Evolutionary conservation across 257 asterid genomes (phyloP).

Genomic region (Handroanthus guayacan): DNA sequence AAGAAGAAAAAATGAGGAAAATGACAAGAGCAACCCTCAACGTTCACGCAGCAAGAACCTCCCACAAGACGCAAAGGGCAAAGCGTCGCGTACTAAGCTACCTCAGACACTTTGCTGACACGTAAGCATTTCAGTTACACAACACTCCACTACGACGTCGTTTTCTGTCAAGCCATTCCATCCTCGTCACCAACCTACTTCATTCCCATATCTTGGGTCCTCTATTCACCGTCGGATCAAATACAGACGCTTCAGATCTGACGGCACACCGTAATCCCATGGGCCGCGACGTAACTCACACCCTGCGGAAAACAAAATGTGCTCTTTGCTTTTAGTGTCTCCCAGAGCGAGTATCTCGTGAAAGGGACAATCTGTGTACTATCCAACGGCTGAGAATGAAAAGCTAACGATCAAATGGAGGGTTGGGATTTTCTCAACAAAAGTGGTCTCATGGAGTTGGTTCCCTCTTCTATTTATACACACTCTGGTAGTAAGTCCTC

Average conservation of each 20-base stretch:
- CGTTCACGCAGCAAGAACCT: conserved; percentile 36
- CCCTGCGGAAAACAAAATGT: neutral
- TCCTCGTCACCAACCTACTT: conserved; percentile 37
- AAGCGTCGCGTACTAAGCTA: conserved; percentile 56
- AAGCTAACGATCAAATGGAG: conserved; percentile 5
- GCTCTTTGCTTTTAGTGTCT: conserved; percentile 39
- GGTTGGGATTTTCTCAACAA: conserved; percentile 23
- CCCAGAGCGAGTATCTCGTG: conserved; percentile 58
- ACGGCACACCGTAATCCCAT: conserved; percentile 25
- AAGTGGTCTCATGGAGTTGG: conserved; percentile 36
- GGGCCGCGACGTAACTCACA: conserved; percentile 43
- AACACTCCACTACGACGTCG: conserved; percentile 31
- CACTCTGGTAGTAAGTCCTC: neutral
- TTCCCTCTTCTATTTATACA: conserved; percentile 37
- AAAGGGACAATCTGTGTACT: conserved; percentile 40
- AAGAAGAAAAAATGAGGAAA: neutral
- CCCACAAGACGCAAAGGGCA: conserved; percentile 32
- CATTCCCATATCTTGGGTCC: neutral
- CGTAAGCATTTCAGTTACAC: conserved; percentile 48
- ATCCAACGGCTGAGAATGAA: conserved; percentile 28
- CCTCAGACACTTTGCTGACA: conserved; percentile 51
- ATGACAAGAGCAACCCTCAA: neutral
- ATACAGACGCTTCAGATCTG: conserved; percentile 37
- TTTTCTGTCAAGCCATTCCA: conserved; percentile 42
- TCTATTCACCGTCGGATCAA: conserved; percentile 42